Conservation (phyloP, 768 basidiomycete genomes). For the Auriculariales sp. region DNA sequence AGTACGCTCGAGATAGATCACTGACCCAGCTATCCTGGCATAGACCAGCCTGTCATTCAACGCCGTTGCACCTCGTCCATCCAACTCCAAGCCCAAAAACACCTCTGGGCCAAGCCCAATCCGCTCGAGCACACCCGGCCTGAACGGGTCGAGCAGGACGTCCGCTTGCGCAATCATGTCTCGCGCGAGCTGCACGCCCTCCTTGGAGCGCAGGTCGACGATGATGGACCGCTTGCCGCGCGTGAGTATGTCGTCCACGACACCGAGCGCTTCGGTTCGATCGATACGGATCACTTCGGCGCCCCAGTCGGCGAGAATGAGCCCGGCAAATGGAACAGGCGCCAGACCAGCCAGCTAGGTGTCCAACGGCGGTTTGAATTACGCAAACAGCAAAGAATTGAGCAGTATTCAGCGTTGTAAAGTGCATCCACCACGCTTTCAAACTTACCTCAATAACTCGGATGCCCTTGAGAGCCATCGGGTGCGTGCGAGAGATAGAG, state of each 20-base stretch:
- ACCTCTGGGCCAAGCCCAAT: constrained; percentile 63
- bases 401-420: background rate
- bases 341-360: constrained; percentile 67
- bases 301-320: constrained; percentile 67
- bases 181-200: constrained; percentile 40
- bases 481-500: background rate
- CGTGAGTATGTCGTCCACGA: constrained; percentile 38
- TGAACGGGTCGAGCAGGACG: constrained; percentile 69
- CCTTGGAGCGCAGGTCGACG: constrained; percentile 47
- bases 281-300: constrained; percentile 67
- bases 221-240: constrained; percentile 66
- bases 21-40: constrained; percentile 63
- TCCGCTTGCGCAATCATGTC: constrained; percentile 54
- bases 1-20: constrained; percentile 2
- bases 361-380: too few species aligned
- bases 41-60: constrained; percentile 53
- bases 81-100: too few species aligned
- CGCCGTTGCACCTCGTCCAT: constrained; percentile 33
- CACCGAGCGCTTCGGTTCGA: constrained; percentile 23
- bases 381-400: too few species aligned
- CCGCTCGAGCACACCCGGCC: constrained; percentile 70
- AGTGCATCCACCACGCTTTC: background rate
- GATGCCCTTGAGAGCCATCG: constrained; percentile 6
- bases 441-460: constrained; percentile 11
- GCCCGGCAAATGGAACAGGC: constrained; percentile 62